phyloP scores from a whole-genome alignment of 169 alveolate species.

The Blepharisma undulans region DNA sequence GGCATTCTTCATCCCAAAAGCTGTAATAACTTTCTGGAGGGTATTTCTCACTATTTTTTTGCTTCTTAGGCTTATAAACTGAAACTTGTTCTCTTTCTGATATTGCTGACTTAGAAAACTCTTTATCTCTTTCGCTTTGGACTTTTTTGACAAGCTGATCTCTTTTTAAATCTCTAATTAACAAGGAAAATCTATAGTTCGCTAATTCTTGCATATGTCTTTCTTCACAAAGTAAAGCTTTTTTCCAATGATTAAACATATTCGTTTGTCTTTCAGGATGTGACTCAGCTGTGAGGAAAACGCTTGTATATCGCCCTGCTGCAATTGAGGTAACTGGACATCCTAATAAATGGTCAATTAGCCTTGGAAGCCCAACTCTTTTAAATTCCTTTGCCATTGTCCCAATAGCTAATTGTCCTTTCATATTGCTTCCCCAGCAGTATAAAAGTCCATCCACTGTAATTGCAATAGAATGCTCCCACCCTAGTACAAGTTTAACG shows the following conservation, averaged over 20 bases:
- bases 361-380: slow-evolving; percentile 41
- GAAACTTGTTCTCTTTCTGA: neutral
- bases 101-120: neutral
- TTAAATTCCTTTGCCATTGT: slow-evolving; percentile 28
- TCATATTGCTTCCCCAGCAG: slow-evolving; percentile 39
- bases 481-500: slow-evolving; percentile 12
- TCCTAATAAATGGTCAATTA: slow-evolving; percentile 28
- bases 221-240: slow-evolving; percentile 11
- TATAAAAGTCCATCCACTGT: slow-evolving; percentile 40
- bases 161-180: slow-evolving; percentile 21
- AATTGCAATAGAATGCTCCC: slow-evolving; percentile 26
- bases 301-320: neutral
- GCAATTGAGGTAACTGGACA: slow-evolving; percentile 15
- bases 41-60: neutral
- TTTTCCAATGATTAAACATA: slow-evolving; percentile 27
- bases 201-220: slow-evolving; percentile 42
- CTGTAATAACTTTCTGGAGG: slow-evolving; percentile 18
- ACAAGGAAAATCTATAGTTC: slow-evolving; percentile 31
- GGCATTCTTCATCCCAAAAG: slow-evolving; percentile 25
- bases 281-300: slow-evolving; percentile 27
- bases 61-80: neutral
- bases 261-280: slow-evolving; percentile 17
- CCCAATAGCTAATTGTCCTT: slow-evolving; percentile 39
- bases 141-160: slow-evolving; percentile 27
- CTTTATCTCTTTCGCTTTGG: slow-evolving; percentile 18